A percentile compares a stretch with the other conserved stretches of the same genome.
phyloP scores from a whole-genome alignment of 495 filamentous ascomycete genomes.

The Hypoxylon lenormandii region DNA sequence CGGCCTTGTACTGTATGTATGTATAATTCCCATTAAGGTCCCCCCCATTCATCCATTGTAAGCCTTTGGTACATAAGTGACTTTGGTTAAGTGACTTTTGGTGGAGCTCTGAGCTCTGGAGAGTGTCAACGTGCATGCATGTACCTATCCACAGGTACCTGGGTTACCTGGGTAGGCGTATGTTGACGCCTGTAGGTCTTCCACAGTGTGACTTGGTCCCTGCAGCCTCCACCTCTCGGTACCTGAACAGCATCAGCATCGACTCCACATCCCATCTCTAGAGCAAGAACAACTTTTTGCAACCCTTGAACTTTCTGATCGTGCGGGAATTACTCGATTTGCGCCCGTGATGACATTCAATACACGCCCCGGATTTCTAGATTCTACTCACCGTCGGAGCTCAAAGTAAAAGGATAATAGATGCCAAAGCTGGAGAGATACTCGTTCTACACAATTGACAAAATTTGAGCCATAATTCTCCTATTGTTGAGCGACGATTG shows the following conservation, averaged over 20 bases:
- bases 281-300: constrained; percentile 20
- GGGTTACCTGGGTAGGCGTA: constrained; percentile 11
- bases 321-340: constrained; percentile 48
- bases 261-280: constrained; percentile 47
- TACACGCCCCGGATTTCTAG: constrained; percentile 41
- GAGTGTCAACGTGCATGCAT: neutral
- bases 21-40: too few species aligned
- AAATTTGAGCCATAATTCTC: constrained; percentile 8
- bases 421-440: constrained; percentile 34
- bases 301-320: constrained; percentile 45
- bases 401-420: constrained; percentile 11
- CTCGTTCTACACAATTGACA: constrained; percentile 41
- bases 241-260: constrained; percentile 45
- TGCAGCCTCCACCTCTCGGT: constrained; percentile 45
- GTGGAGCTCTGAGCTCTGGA: too few species aligned
- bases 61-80: too few species aligned
- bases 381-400: constrained; percentile 31
- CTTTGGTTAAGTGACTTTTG: too few species aligned
- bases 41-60: too few species aligned
- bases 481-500: constrained; percentile 19
- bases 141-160: constrained; percentile 1
- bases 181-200: constrained; percentile 3
- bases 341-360: constrained; percentile 36
- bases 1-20: constrained; percentile 23
- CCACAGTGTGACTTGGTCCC: constrained; percentile 45